Conservation (phyloP, 2,329 filamentous ascomycete species). For the Scytalidium sp. region DNA sequence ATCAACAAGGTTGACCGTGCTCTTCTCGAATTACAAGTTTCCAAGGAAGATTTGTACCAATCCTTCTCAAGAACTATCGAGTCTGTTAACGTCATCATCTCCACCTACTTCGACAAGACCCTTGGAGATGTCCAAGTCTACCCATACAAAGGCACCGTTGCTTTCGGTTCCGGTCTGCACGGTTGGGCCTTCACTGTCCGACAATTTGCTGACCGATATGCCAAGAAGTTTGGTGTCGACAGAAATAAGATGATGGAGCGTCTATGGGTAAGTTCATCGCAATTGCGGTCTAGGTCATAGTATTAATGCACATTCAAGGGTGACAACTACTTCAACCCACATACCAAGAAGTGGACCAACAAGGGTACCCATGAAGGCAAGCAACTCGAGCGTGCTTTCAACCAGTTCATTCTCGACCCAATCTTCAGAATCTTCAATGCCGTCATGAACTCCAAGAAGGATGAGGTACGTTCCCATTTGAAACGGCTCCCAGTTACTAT, state of each 20-base stretch:
- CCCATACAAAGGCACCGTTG: conserved; percentile 95
- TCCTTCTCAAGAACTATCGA: conserved; percentile 99
- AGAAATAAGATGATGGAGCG: conserved; percentile 99
- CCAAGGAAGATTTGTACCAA: conserved; percentile 99
- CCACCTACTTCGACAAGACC: conserved; percentile 95
- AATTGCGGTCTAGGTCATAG: background rate
- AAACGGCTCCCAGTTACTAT: background rate
- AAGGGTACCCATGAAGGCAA: conserved; percentile 79
- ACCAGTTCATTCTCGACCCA: conserved; percentile 98
- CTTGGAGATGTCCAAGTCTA: conserved; percentile 99
- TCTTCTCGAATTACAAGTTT: conserved; percentile 96
- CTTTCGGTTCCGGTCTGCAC: conserved; percentile 99
- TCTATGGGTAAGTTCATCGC: conserved; percentile 74
- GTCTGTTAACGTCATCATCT: conserved; percentile 99
- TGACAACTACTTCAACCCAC: conserved; percentile 99
- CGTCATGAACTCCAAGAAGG: conserved; percentile 99
- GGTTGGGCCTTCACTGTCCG: conserved; percentile 99
- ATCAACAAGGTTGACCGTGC: conserved; percentile 99
- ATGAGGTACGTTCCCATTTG: conserved; percentile 49
- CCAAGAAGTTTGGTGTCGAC: conserved; percentile 99
- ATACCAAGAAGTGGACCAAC: conserved; percentile 99
- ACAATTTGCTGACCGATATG: conserved; percentile 92
- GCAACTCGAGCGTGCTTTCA: conserved; percentile 95
- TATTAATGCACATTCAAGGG: conserved; percentile 47
- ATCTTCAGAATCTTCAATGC: conserved; percentile 98